Evolutionary conservation across 495 filamentous ascomycete species (phyloP).

Genomic region (Xylaria flabelliformis): DNA sequence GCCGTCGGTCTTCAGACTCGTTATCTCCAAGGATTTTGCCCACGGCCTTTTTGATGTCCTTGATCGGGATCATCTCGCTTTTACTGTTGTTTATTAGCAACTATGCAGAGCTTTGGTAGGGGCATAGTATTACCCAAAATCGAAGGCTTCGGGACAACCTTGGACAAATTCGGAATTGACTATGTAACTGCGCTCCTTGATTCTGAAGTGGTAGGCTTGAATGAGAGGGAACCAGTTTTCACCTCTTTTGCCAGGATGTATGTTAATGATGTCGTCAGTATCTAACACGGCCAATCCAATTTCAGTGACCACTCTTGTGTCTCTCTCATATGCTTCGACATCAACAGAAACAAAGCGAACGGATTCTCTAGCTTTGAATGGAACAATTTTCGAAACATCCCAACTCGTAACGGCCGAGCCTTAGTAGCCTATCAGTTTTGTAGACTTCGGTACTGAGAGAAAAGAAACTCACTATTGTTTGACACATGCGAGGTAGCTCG

Average conservation of each 20-base stretch:
- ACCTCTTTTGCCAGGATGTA: constrained; percentile 65
- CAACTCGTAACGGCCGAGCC: constrained; percentile 7
- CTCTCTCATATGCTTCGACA: constrained; percentile 77
- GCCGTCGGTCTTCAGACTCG: constrained; percentile 51
- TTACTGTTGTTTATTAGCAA: constrained; percentile 38
- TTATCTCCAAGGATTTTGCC: constrained; percentile 38
- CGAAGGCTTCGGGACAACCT: constrained; percentile 76
- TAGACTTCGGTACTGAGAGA: background rate
- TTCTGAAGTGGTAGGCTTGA: constrained; percentile 74
- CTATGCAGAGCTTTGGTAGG: background rate
- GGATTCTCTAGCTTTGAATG: constrained; percentile 52
- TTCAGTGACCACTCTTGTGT: constrained; percentile 73
- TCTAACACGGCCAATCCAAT: constrained; percentile 87
- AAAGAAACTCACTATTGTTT: constrained; percentile 3
- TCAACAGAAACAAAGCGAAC: constrained; percentile 82
- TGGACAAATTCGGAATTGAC: constrained; percentile 67
- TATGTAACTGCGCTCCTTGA: constrained; percentile 69
- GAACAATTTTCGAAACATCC: constrained; percentile 33
- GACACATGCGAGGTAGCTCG: constrained; percentile 28
- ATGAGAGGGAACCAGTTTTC: constrained; percentile 70
- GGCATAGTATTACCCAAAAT: constrained; percentile 64
- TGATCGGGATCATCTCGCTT: constrained; percentile 40
- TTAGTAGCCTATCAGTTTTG: background rate
- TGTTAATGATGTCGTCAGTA: constrained; percentile 59
- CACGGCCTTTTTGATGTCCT: constrained; percentile 31